phyloP scores from a whole-genome alignment of 352 stramenopile species.

The Halophytophthora polymorphica region DNA sequence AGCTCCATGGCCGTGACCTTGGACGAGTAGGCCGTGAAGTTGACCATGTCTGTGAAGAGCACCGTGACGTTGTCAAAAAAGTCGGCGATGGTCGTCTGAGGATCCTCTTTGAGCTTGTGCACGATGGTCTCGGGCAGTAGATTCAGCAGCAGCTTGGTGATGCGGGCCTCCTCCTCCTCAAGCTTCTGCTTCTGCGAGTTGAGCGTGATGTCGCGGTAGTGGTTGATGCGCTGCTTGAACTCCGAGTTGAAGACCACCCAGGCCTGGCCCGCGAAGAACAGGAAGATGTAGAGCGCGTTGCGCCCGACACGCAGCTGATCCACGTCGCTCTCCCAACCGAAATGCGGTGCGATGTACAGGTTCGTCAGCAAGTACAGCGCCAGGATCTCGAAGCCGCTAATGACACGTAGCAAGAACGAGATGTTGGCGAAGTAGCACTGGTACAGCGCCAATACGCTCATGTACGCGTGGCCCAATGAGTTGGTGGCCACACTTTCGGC shows the following conservation, averaged over 20 bases:
- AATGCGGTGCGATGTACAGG: conserved; percentile 47
- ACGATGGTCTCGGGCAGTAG: conserved; percentile 83
- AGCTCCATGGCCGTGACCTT: conserved; percentile 83
- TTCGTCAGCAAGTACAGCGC: conserved; percentile 64
- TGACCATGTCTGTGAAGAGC: conserved; percentile 85
- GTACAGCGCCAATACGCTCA: conserved; percentile 76
- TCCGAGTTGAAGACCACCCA: conserved; percentile 87
- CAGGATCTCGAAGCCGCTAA: conserved; percentile 58
- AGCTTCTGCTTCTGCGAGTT: conserved; percentile 85
- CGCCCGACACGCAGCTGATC: conserved; percentile 51
- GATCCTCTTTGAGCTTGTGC: conserved; percentile 79
- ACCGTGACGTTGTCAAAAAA: conserved; percentile 85
- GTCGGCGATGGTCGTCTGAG: conserved; percentile 74
- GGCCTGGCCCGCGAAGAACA: conserved; percentile 73
- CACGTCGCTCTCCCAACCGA: conserved; percentile 33
- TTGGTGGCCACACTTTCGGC: conserved; percentile 62
- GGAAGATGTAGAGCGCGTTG: conserved; percentile 81
- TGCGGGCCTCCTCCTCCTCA: conserved; percentile 71
- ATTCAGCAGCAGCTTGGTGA: conserved; percentile 78
- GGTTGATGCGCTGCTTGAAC: conserved; percentile 87
- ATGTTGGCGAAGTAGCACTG: conserved; percentile 85
- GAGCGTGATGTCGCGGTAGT: conserved; percentile 79
- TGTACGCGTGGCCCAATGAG: conserved; percentile 72
- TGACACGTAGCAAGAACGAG: conserved; percentile 64
- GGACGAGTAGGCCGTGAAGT: conserved; percentile 82